Percentiles rank a stretch among this genome's conserved stretches.
These are phyloP conservation scores for Schizophyllum amplum DNA, from an alignment of 1,284 basidiomycete genomes.

Conservation along the genomic window DNA sequence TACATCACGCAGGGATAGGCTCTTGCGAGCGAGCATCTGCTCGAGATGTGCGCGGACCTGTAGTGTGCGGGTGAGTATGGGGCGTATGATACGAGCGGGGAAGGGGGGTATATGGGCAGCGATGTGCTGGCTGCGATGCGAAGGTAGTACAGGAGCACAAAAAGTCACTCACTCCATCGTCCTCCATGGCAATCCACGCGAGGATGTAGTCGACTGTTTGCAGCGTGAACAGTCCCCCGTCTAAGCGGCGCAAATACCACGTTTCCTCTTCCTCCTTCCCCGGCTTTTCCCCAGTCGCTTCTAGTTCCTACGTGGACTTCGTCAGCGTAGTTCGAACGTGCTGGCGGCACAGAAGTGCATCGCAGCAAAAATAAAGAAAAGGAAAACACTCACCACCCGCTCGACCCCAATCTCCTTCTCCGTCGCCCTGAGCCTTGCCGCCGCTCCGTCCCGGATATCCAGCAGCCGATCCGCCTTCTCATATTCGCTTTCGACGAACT, in stretches of 20 bases:
- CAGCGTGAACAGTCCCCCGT: conserved; percentile 81
- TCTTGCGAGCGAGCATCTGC: conserved; percentile 70
- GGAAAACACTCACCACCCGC: conserved; percentile 40
- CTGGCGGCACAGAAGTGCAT: neutral
- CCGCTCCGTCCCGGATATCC: conserved; percentile 74
- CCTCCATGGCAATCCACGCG: conserved; percentile 96
- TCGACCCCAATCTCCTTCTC: conserved; percentile 62
- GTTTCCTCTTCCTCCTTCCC: conserved; percentile 61
- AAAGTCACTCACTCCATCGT: conserved; percentile 75
- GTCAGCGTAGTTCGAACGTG: no score
- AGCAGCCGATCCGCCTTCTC: conserved; percentile 91
- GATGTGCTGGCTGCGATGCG: conserved; percentile 7
- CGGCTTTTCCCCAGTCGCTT: conserved; percentile 49
- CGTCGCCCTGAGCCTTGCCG: conserved; percentile 45
- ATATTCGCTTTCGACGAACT: conserved; percentile 89
- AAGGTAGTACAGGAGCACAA: neutral
- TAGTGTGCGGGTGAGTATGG: no score
- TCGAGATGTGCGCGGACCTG: conserved; percentile 69
- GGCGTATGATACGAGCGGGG: neutral
- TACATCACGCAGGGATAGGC: conserved; percentile 57
- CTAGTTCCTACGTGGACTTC: conserved; percentile 43
- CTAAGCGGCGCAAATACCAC: conserved; percentile 79
- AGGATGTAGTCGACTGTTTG: conserved; percentile 91
- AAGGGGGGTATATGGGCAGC: neutral
- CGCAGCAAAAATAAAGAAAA: no score